Evolutionary conservation across 192 early-diverging fungal species (phyloP), one percentile per base, ranked within the genome.

Genomic region (Coemansia sp.): DNA sequence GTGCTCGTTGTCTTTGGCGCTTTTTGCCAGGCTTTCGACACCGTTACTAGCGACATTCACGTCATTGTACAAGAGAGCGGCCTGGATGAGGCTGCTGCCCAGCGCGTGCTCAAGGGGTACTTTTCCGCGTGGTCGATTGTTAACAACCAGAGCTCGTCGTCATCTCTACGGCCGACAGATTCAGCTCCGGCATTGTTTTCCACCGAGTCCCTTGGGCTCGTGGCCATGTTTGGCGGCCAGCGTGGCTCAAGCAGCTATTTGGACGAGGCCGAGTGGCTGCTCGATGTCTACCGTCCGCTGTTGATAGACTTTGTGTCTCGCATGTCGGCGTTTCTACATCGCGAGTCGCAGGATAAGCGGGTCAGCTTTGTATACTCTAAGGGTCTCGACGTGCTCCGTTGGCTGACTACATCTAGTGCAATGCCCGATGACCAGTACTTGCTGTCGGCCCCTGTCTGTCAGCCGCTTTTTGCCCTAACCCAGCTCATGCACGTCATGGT

Each of bases 201-300:
- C 3, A 67, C 86, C 20, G 84, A 83, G 7, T 76, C 80, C 12
- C 85, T 89, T n/a, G 81, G 83, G 27, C 70, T 91, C 18, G 87
- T 94, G 71, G 94, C 94, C 41, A 86, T 97, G 63, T 98, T 98
- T 87, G 97, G 97, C 62, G 97, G 97, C 60, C 95, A 98, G 78
- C 95, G 92, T 40, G 95, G 92, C 63, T 93, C 92, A 64, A 87
- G 89, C 31, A 89, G 90, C 57, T 95, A 93, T 78, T 88, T 98
- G 80, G 88, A 91, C 67, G 95, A 98, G 82, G 78, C 95, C 5
- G 86, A 87, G 18, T 85, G 86, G 67, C 86, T 94, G 38, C 88
- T 90, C 69, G 83, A 85, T 34, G 90, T 92, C 60, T 96, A 96
- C 81, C 79, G 87, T 43, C 85, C 91, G 53, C 74, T 95, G 44